Base-by-base conservation (phyloP, 129 eudicot genomes). In the Flaveria trinervia region DNA sequence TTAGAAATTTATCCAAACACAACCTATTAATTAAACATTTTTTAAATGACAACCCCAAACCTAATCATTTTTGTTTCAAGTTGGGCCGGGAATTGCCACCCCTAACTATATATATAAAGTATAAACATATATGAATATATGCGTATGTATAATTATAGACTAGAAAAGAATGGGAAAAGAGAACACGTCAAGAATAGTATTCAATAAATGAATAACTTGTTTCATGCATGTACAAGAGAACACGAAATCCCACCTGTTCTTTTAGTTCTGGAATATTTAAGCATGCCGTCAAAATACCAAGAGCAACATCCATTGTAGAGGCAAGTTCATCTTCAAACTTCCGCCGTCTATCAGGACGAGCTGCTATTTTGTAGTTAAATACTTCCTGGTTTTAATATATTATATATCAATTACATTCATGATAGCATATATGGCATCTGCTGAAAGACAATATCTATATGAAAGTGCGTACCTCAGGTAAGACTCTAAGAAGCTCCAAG, bases 341-440 rank as follows among this genome's bases (percentile, higher is more conserved):
- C 25, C 97, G 86, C 46, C 98, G 96, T 81, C 98, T 88, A 48
- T 93, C 93, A 69, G 98, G 96, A 66, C 98, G 96, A 70, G 90
- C 96, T 62, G 98, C 89, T 84, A 93, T 93, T 84, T 88, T 90
- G 84, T 93, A 93, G 80, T 93, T 91, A 72, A 88, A 89, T 39
- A 84, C 83, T 85, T 93, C 98, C 98, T 93, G 93, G 4, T 49
- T 49, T 49, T 49, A 49, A 14, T 2, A 49, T 49, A 49, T 49
- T 49, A 49, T 49, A 49, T 49, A 48, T 49, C 14, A 49, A 14
- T 49, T 49, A 49, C n/a, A 49, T 49, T 49, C 3, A 12, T 45
- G 14, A 49, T 11, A 14, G 17, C 17, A 3, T 49, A 14, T 49
- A 49, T 14, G 54, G 3, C 54, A 49, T 49, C 54, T 49, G 54